phyloP scores from a whole-genome alignment of 2,329 filamentous ascomycete genomes.

The Fusarium buxicola region DNA sequence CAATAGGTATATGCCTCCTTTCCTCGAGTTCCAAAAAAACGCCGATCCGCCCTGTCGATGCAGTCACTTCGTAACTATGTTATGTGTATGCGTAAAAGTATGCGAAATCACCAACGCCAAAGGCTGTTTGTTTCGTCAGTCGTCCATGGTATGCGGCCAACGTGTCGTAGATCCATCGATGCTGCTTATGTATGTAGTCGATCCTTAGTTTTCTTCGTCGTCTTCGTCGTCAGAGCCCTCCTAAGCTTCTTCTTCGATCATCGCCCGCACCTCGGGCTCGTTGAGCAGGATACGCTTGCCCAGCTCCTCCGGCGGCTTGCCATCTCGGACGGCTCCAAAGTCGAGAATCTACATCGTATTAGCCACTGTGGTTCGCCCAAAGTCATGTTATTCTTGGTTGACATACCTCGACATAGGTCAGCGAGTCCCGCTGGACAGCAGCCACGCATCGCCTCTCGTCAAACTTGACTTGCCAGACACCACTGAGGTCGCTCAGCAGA shows the following conservation, averaged over 20 bases:
- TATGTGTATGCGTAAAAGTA: conserved; percentile 37
- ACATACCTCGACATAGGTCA: conserved; percentile 96
- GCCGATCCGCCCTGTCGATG: conserved; percentile 42
- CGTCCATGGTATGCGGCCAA: conserved; percentile 18
- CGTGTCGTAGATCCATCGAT: conserved; percentile 33
- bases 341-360: conserved; percentile 80
- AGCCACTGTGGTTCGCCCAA: neutral
- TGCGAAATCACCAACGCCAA: conserved; percentile 42
- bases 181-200: conserved; percentile 12
- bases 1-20: conserved; percentile 46
- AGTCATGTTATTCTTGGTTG: neutral
- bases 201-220: neutral
- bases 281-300: conserved; percentile 81
- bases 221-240: conserved; percentile 18
- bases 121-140: conserved; percentile 31
- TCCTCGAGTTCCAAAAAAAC: conserved; percentile 35
- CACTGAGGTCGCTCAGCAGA: conserved; percentile 89
- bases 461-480: conserved; percentile 99
- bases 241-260: conserved; percentile 59
- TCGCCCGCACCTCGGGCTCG: conserved; percentile 63
- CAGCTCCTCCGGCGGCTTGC: conserved; percentile 79
- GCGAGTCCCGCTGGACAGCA: conserved; percentile 89
- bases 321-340: conserved; percentile 93
- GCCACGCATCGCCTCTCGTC: conserved; percentile 95
- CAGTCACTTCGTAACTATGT: conserved; percentile 41